Conservation (phyloP, 768 basidiomycete species). For the Mycena capillaripes region DNA sequence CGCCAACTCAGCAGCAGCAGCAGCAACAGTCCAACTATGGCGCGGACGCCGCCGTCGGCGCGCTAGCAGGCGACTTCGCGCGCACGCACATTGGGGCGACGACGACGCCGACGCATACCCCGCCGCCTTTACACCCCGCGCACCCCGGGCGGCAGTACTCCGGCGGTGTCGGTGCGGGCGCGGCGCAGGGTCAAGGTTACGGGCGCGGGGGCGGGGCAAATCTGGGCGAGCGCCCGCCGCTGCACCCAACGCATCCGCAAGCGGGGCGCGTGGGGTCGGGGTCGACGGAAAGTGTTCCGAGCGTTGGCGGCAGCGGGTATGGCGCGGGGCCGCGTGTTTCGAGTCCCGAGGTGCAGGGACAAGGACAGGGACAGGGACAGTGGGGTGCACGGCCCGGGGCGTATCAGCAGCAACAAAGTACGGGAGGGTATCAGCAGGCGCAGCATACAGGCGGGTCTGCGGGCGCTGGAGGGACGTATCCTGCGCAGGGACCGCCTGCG, state of each 20-base stretch:
- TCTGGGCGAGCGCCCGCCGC: constrained; percentile 25
- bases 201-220: neutral
- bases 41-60: constrained; percentile 20
- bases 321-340: neutral
- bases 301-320: neutral
- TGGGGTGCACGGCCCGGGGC: neutral
- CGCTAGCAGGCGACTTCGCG: constrained; percentile 26
- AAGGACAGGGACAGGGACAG: constrained; percentile 5
- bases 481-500: neutral
- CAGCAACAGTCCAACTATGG: neutral
- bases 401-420: neutral
- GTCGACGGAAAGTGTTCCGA: neutral
- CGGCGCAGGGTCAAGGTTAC: neutral
- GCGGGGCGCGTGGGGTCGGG: constrained; percentile 21
- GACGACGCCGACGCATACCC: neutral
- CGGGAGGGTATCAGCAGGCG: constrained; percentile 16
- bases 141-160: constrained; percentile 25
- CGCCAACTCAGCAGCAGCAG: neutral
- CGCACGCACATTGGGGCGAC: constrained; percentile 17
- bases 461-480: neutral
- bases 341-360: constrained; percentile 20
- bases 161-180: neutral
- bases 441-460: constrained; percentile 28
- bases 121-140: constrained; percentile 27
- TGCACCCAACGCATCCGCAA: constrained; percentile 32